phyloP scores from a whole-genome alignment of 148 eudicot species.

The Rhododendron williamsianum region DNA sequence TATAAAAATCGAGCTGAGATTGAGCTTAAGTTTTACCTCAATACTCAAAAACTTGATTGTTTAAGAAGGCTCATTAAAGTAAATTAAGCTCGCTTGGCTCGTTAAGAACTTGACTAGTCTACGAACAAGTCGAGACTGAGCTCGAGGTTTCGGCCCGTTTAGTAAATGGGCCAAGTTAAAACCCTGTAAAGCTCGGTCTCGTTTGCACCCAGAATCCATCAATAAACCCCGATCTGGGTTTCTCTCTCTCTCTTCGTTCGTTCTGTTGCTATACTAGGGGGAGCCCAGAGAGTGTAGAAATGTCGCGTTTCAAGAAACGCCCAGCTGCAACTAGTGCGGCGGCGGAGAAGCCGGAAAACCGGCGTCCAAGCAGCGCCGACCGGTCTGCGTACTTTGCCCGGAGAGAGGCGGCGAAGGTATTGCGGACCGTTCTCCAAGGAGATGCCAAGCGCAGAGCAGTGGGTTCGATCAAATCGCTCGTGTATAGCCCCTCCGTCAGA shows the following conservation, averaged over 20 bases:
- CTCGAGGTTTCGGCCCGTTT: too few species aligned
- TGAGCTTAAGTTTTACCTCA: too few species aligned
- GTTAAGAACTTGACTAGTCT: too few species aligned
- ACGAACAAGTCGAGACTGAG: too few species aligned
- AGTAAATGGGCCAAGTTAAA: too few species aligned
- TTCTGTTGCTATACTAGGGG: background rate
- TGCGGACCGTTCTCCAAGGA: conserved; percentile 54
- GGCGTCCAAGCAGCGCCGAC: conserved; percentile 45
- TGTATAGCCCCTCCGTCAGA: conserved; percentile 60
- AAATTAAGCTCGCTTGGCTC: too few species aligned
- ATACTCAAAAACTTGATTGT: too few species aligned
- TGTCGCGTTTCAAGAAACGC: conserved; percentile 7
- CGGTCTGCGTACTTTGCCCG: conserved; percentile 75
- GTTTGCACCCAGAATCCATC: background rate
- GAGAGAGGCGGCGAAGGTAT: conserved; percentile 82
- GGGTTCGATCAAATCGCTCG: conserved; percentile 71
- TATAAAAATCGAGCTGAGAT: too few species aligned
- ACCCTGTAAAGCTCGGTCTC: too few species aligned
- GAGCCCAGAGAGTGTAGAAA: background rate
- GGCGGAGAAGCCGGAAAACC: conserved; percentile 6
- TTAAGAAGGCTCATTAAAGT: too few species aligned
- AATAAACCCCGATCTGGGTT: background rate
- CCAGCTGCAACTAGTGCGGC: background rate
- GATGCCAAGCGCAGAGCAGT: conserved; percentile 69
- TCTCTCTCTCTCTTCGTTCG: background rate